A percentile compares a stretch with the other conserved stretches of the same genome.
Evolutionary conservation across 805 yeast genomes (phyloP).

Genomic region (Cyberlindnera xishuangbannaensis): DNA sequence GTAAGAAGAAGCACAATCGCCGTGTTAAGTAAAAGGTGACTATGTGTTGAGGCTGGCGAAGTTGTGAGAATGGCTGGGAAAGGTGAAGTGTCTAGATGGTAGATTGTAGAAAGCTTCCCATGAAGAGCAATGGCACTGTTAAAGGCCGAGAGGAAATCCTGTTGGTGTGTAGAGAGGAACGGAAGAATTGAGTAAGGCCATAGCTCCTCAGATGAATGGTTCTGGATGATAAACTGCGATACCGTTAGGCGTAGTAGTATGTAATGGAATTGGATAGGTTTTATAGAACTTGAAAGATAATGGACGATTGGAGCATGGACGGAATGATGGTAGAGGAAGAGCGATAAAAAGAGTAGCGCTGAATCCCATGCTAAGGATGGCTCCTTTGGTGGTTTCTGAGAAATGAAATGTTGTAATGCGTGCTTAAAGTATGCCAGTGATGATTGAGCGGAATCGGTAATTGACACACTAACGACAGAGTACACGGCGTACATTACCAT

Average conservation of each 20-base stretch:
- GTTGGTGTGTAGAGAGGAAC: constrained; percentile 9
- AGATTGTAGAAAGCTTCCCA: constrained; percentile 1
- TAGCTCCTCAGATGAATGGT: not conserved
- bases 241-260: constrained; percentile 7
- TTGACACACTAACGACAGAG: constrained; percentile 4
- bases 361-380: constrained; percentile 1
- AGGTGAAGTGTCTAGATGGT: constrained; percentile 3
- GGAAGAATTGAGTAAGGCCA: constrained; percentile 7
- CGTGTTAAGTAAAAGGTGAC: constrained; percentile 7
- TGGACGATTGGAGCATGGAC: constrained; percentile 5
- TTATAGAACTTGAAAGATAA: not conserved
- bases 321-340: constrained; percentile 7
- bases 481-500: constrained; percentile 4
- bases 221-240: constrained; percentile 4
- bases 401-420: constrained; percentile 1
- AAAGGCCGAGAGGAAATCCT: constrained; percentile 7
- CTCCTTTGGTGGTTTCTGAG: too few species aligned
- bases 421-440: constrained; percentile 4
- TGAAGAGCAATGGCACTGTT: constrained; percentile 1
- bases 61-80: constrained; percentile 9
- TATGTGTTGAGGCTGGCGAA: constrained; percentile 3
- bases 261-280: constrained; percentile 6
- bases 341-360: constrained; percentile 6
- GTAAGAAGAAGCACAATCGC: constrained; percentile 9
- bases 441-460: not conserved